Conservation (phyloP, 2,329 filamentous ascomycete genomes). For the Sclerotiophoma versabilis region DNA sequence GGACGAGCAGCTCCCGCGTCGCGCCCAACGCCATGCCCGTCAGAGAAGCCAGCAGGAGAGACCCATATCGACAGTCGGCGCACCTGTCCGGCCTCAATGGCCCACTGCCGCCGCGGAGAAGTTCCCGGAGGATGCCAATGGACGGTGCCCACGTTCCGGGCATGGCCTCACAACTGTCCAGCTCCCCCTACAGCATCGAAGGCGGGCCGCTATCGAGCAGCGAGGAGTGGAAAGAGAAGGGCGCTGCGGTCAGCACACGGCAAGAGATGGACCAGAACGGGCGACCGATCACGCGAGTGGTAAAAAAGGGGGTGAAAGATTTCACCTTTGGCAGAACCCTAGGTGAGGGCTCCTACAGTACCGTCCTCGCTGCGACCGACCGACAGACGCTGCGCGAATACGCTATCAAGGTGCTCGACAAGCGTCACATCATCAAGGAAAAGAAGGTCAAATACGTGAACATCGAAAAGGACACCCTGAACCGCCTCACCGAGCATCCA, state of each 20-base stretch:
- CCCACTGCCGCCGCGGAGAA: slow-evolving; percentile 75
- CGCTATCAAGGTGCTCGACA: slow-evolving; percentile 97
- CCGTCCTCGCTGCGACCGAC: slow-evolving; percentile 90
- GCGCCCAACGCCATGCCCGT: slow-evolving; percentile 67
- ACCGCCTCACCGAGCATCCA: slow-evolving; percentile 93
- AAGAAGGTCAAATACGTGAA: slow-evolving; percentile 99
- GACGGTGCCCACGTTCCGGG: slow-evolving; percentile 43
- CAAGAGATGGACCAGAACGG: slow-evolving; percentile 87
- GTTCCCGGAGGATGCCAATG: slow-evolving; percentile 74
- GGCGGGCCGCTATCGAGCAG: slow-evolving; percentile 69
- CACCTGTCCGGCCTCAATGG: slow-evolving; percentile 65
- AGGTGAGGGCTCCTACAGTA: slow-evolving; percentile 97
- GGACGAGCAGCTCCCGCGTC: slow-evolving; percentile 69
- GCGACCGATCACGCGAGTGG: slow-evolving; percentile 78
- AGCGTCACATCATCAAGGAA: slow-evolving; percentile 99
- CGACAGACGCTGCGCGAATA: slow-evolving; percentile 95
- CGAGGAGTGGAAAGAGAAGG: slow-evolving; percentile 95
- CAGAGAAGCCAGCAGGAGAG: slow-evolving; percentile 73
- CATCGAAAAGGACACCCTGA: slow-evolving; percentile 98
- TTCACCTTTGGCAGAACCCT: slow-evolving; percentile 91
- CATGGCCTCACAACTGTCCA: slow-evolving; percentile 33
- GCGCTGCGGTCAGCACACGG: slow-evolving; percentile 83
- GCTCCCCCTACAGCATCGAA: slow-evolving; percentile 61
- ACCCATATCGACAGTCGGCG: slow-evolving; percentile 68
- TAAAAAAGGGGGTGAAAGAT: slow-evolving; percentile 97